Conservation (phyloP, 179 eudicot genomes). For the Silene noctiflora region DNA sequence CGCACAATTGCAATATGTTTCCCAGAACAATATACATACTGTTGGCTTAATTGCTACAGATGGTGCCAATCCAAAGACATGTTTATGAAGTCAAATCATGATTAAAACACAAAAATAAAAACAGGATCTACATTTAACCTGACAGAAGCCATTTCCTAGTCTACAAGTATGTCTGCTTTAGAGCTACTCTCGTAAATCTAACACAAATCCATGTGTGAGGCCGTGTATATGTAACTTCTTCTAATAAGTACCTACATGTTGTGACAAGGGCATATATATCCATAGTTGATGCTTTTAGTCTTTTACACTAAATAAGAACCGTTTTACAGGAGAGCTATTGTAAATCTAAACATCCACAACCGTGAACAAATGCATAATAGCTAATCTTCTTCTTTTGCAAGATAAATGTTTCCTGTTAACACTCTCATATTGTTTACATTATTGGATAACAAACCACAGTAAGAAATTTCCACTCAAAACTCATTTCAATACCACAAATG, state of each 20-base stretch:
- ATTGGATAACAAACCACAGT: too few species aligned
- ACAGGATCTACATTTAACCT: neutral
- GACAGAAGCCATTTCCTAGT: neutral
- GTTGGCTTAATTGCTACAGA: neutral
- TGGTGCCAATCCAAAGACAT: neutral
- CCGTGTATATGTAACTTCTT: too few species aligned
- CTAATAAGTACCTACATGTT: too few species aligned
- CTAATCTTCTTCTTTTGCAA: neutral
- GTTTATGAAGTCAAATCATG: neutral
- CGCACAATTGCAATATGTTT: neutral
- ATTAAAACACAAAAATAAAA: neutral
- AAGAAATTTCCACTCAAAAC: neutral
- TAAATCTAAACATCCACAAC: too few species aligned
- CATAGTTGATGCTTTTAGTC: too few species aligned
- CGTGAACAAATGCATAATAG: neutral
- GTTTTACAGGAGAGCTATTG: too few species aligned
- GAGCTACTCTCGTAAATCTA: neutral
- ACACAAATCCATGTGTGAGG: too few species aligned
- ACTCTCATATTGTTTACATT: neutral
- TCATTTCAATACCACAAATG: neutral
- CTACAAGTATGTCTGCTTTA: neutral
- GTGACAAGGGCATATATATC: too few species aligned
- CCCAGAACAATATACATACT: neutral
- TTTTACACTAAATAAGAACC: too few species aligned
- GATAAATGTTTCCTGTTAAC: neutral